Base-by-base conservation (phyloP, 78 protist species). In the Dictyostelium capitatum region DNA sequence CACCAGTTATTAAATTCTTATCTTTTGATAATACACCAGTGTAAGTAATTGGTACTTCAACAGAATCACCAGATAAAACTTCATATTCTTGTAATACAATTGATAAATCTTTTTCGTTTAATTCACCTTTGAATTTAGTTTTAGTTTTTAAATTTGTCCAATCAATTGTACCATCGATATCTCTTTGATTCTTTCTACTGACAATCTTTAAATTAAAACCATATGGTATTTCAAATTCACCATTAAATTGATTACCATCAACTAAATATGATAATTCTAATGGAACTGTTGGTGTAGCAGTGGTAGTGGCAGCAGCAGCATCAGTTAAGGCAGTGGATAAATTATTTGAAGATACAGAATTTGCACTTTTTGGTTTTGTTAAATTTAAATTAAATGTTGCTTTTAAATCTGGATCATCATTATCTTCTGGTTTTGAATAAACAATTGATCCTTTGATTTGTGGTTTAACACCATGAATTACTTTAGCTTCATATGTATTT, bases 111-210 rank as follows among this genome's bases (percentile, higher is more conserved):
- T 41, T 62, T 14, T 59, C 54, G 19, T 85, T 73, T 4, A 87
- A 14, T 6, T 79, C 65, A 19, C 93, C 93, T 25, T 59, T 74
- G 83, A 87, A 59, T 51, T 77, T 87, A 6, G 93, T 87, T 43
- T 87, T 87, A n/a, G 93, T 87, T 1, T 54, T 62, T 43, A 87
- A 50, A 19, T 74, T 47, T 3, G 15, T 30, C 93, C 93, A 87
- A n/a, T 87, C 84, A 19, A 87, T 53, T 0, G 64, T 64, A 32
- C 93, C 93, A 51, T 87, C 93, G 7, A 87, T 19, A 14, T 46
- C 82, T 62, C 62, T 67, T 64, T 54, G 64, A 30, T 69, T 77
- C 74, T 51, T 64, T 74, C 93, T 74, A 3, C 54, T 14, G 0
- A 84, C 65, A 10, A 87, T 57, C 25, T 77, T 87, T 9, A 77